phyloP scores from a whole-genome alignment of 768 basidiomycete species.

The Termitomyces sp. region DNA sequence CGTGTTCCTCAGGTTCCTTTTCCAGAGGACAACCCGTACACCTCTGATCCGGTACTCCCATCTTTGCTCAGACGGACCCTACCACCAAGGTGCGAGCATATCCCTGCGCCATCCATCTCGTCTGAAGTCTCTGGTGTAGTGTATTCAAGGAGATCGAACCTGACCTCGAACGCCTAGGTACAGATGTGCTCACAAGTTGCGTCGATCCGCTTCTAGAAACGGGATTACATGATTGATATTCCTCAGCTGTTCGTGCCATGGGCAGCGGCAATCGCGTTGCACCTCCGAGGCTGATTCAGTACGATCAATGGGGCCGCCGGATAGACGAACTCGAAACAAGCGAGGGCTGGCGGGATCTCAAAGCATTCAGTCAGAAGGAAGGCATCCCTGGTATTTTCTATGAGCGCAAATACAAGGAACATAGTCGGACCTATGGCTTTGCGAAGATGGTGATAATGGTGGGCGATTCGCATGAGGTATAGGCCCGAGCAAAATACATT shows the following conservation, averaged over 20 bases:
- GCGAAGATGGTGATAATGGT: conserved; percentile 61
- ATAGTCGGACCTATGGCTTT: conserved; percentile 65
- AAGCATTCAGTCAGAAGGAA: conserved; percentile 58
- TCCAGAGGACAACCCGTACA: conserved; percentile 58
- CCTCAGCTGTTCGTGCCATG: conserved; percentile 53
- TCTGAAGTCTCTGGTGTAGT: conserved; percentile 27
- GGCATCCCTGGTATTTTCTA: conserved; percentile 69
- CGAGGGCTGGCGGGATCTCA: conserved; percentile 72
- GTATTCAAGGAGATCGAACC: conserved; percentile 48
- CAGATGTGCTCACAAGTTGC: conserved; percentile 50
- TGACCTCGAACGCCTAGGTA: conserved; percentile 61
- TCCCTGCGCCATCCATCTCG: not conserved
- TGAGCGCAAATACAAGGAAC: conserved; percentile 58
- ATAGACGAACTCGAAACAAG: conserved; percentile 68
- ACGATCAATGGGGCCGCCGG: conserved; percentile 71
- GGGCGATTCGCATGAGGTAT: conserved; percentile 65
- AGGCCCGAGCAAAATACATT: not conserved
- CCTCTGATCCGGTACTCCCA: conserved; percentile 61
- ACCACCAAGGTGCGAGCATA: conserved; percentile 38
- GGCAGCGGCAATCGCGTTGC: conserved; percentile 39
- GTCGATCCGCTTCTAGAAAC: conserved; percentile 15
- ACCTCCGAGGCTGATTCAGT: conserved; percentile 61
- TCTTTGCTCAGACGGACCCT: conserved; percentile 56
- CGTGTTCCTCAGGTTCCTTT: conserved; percentile 42
- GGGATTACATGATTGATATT: not conserved